These are phyloP conservation scores for Aspergillus ochraceoroseus DNA, from an alignment of 2,329 filamentous ascomycete genomes.

Conservation along the genomic window DNA sequence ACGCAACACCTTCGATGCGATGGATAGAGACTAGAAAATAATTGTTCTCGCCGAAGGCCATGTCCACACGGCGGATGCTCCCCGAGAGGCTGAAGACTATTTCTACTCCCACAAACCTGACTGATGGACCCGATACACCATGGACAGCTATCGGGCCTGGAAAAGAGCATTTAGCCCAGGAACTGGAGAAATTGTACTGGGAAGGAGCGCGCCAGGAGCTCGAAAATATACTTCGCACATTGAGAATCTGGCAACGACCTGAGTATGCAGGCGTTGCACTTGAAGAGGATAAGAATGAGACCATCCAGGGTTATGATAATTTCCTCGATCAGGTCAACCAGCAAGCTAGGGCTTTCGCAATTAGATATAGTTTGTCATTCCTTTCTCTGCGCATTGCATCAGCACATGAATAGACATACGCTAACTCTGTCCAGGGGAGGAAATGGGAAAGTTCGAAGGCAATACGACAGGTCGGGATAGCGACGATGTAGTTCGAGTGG, in stretches of 20 bases:
- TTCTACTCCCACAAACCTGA: background rate
- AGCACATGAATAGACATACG: background rate
- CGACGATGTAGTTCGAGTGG: background rate
- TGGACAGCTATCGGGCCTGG: constrained; percentile 13
- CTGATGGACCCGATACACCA: background rate
- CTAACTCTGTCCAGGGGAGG: background rate
- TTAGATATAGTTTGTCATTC: constrained; percentile 1
- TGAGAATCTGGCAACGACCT: constrained; percentile 32
- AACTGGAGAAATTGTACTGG: constrained; percentile 39
- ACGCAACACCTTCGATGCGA: too few relatives aligned
- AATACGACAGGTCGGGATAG: background rate
- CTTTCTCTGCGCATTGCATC: background rate
- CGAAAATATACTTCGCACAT: constrained; percentile 33
- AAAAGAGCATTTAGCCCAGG: constrained; percentile 19
- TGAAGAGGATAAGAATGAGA: constrained; percentile 27
- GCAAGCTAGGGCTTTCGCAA: constrained; percentile 5
- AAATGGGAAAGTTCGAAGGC: background rate
- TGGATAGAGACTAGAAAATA: too few relatives aligned
- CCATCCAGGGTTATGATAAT: constrained; percentile 20
- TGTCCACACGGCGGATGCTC: background rate
- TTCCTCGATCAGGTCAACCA: constrained; percentile 9
- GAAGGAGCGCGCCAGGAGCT: constrained; percentile 35
- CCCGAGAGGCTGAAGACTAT: constrained; percentile 2
- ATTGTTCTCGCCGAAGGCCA: background rate
- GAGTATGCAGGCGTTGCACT: constrained; percentile 17